Base-by-base conservation (phyloP, 352 stramenopile genomes). In the Phytophthora tubulina region DNA sequence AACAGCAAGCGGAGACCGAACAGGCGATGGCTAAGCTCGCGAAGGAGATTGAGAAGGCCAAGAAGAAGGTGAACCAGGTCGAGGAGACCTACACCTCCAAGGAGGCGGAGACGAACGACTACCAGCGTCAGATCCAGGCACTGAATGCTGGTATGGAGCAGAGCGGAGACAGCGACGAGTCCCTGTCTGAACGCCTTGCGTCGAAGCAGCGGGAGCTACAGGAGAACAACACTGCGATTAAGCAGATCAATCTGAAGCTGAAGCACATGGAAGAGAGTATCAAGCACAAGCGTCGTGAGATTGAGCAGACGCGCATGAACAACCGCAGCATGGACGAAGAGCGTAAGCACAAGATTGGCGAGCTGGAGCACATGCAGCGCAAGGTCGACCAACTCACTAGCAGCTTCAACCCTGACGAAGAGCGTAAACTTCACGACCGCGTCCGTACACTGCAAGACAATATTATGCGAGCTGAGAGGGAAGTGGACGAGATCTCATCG, bases 171-270 rank as follows among this genome's bases (percentile, higher is more conserved):
- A 87, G 79, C 33, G 88, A 95, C 36, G 84, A 93, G 54, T 96
- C 88, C 0, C 66, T 96, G 2, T 90, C 80, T 3, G 90, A 96
- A 54, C 82, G 81, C 9, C 79, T 96, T 30, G 86, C 86, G 14
- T 76, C 83, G 11, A 96, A 94, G 69, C 86, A 95, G 61, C 82
- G 86, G 8, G 88, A 95, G 54, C 63, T 96, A 3, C 90, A 96
- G 57, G 86, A 93, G 66, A 89, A 73, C 15, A 89, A 81, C 61
- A 96, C 90, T 21, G 76, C 82, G 1, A 80, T 94, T 21, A 93
- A 98, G 67, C 94, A 99, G 75, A 93, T 96, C 31, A 91, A 97
- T 50, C 89, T 99, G 73, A 97, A 98, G 68, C 88, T 98, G 41
- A 95, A 97, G 60, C 96, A 99, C 72, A 81, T 98, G 63, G 86